Evolutionary conservation across 2,329 filamentous ascomycete genomes (phyloP).

Genomic region (Penicillium vulpinum): DNA sequence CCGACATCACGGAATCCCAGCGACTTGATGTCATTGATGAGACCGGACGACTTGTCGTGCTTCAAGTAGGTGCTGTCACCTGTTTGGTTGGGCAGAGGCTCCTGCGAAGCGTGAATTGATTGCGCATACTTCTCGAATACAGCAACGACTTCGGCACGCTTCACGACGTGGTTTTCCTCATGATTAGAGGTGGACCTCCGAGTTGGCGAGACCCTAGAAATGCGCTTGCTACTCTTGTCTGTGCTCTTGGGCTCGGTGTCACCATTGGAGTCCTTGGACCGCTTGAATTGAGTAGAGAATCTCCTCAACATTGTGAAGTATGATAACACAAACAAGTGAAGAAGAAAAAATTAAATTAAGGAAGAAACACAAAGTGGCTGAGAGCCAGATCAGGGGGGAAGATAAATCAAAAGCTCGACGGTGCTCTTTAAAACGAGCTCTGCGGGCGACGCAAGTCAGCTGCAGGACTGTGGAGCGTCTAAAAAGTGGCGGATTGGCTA

Average conservation of each 20-base stretch:
- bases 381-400: constrained; percentile 15
- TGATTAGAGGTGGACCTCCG: constrained; percentile 28
- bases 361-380: not conserved
- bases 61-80: constrained; percentile 63
- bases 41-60: constrained; percentile 52
- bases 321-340: constrained; percentile 7
- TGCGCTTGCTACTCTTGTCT: constrained; percentile 29
- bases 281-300: constrained; percentile 43
- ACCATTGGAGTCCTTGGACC: constrained; percentile 28
- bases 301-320: constrained; percentile 41
- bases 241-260: constrained; percentile 35
- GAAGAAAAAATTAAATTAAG: constrained; percentile 2
- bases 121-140: constrained; percentile 49
- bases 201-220: constrained; percentile 32
- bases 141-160: constrained; percentile 42
- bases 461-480: constrained; percentile 27
- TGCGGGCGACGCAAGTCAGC: constrained; percentile 19
- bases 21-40: constrained; percentile 59
- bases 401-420: constrained; percentile 15
- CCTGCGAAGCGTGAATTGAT: constrained; percentile 55
- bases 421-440: constrained; percentile 25
- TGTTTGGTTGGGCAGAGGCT: constrained; percentile 64
- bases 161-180: constrained; percentile 32
- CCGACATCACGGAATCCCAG: constrained; percentile 60
- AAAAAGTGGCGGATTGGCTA: constrained; percentile 27